Evolutionary conservation across 768 basidiomycete genomes (phyloP), one percentile per base, ranked within the genome.

Genomic region (Nidularia pulvinata): DNA sequence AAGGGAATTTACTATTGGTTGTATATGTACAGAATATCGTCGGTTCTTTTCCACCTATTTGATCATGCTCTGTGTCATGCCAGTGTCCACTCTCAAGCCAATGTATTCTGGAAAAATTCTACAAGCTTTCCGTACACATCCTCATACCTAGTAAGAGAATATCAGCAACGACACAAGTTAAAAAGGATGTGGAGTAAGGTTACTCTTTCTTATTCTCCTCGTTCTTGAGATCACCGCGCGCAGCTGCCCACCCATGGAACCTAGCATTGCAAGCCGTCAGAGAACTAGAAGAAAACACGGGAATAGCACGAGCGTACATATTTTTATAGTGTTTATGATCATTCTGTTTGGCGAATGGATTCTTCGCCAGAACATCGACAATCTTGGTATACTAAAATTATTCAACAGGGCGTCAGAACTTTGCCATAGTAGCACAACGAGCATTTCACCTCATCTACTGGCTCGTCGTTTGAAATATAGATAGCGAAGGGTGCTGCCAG

Each of bases 221-320:
- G 49, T 85, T 71, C 30, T 76, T 71, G 50, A 86, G 69, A 62
- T 87, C 70, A 1, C 75, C 85, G 46, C 85, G 73, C 3, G 86
- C 85, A 16, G 83, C 86, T 4, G 85, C 82, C 73, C 78, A 88
- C 34, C 85, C 85, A 58, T 87, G 85, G 69, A 79, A 78, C 71
- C 81, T 83, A 14, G 9, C 37, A 46, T 9, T 46, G 37, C 10
- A 39, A 39, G 37, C 16, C 37, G 37, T 10, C 37, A 39, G 16
- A 10, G 16, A 39, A 10, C 16, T 16, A 39, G 37, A 39, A 16
- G 47, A n/a, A 19, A 37, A 51, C 6, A 53, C 49, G 42, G 52
- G 55, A 43, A 33, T 4, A 54, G 49, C 9, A 49, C 45, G 11
- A 14, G 64, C 66, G 45, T 54, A 79, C 77, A 81, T 80, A 56